Evolutionary conservation across 1,284 basidiomycete genomes (phyloP), one percentile per base, ranked within the genome.

Genomic region (Tetrapyrgos nigripes): DNA sequence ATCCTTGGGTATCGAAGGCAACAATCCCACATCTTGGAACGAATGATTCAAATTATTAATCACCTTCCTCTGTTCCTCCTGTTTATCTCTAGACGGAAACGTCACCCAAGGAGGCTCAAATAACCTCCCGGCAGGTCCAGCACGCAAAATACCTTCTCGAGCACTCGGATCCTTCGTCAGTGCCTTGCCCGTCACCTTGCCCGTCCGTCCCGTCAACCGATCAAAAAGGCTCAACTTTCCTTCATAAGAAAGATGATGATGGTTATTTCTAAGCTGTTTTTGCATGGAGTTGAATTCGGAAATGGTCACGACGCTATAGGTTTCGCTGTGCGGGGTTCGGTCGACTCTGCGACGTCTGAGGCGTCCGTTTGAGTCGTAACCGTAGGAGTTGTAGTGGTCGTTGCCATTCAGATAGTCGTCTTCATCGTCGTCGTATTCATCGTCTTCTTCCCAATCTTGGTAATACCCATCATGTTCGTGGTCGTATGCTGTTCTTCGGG

Each of bases 21-120:
- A 71, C 8, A 92, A 69, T 4, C 90, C 91, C 23, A 92, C 89
- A 57, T 88, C 90, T 70, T 87, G 85, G 76, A 92, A 93, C 13
- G 88, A 89, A 59, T 83, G 83, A 65, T 88, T 90, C 40, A 92
- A 73, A 63, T 84, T 87, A 60, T 83, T 82, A 51, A 92, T 85
- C 17, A 88, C 84, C 37, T 83, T 82, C 65, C 87, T 83, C 11
- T 85, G 82, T 60, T 86, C 82, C 68, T 91, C 88, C 58, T 86
- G 83, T 68, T 84, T 83, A 43, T 80, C 79, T 35, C 89, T 80
- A 2, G 85, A 82, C 11, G 85, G 82, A 58, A 89, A 80, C 33
- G 79, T 81, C 54, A 91, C 72, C 91, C 90, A 92, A 3, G 89
- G 89, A 33, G 90, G 88, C 17, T 78, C 77, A 62, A 83, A 88